phyloP scores from a whole-genome alignment of 768 basidiomycete species.

The Boletales sp. region DNA sequence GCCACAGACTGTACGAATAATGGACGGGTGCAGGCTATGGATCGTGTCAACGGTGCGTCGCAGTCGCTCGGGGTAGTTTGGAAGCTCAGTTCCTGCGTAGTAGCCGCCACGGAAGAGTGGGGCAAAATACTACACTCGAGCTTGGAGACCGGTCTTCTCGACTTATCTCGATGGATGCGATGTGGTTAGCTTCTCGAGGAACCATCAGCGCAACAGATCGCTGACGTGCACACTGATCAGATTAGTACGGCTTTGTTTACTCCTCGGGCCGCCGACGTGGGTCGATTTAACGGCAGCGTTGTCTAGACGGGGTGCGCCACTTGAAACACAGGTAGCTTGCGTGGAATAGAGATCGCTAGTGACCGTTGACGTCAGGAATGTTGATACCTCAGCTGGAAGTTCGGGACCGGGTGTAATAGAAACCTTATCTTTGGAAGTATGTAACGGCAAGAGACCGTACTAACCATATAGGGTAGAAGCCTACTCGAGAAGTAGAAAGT shows the following conservation, averaged over 20 bases:
- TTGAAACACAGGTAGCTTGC: not conserved
- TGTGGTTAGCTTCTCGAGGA: conserved; percentile 14
- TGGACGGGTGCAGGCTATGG: not conserved
- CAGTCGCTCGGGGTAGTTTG: too few species aligned
- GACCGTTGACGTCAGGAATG: conserved; percentile 7
- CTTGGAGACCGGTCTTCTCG: conserved; percentile 4
- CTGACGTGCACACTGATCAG: conserved; percentile 2
- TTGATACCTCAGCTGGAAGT: conserved; percentile 14
- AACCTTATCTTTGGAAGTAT: conserved; percentile 24
- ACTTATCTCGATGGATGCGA: conserved; percentile 14
- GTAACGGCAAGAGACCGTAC: conserved; percentile 17
- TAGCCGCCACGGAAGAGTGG: not conserved
- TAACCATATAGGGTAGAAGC: conserved; percentile 10
- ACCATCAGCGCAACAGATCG: conserved; percentile 19
- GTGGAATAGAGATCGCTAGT: not conserved
- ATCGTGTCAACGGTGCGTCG: conserved; percentile 3
- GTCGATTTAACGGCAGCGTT: not conserved
- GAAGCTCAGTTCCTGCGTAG: not conserved
- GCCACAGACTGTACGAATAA: conserved; percentile 16
- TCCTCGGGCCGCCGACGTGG: not conserved
- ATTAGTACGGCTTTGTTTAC: not conserved
- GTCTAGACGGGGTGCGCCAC: too few species aligned
- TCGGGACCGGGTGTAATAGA: conserved; percentile 16
- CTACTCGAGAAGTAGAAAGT: conserved; percentile 17
- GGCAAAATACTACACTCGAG: conserved; percentile 3